phyloP scores from a whole-genome alignment of 1,284 basidiomycete genomes.

The Trametes hirsuta region DNA sequence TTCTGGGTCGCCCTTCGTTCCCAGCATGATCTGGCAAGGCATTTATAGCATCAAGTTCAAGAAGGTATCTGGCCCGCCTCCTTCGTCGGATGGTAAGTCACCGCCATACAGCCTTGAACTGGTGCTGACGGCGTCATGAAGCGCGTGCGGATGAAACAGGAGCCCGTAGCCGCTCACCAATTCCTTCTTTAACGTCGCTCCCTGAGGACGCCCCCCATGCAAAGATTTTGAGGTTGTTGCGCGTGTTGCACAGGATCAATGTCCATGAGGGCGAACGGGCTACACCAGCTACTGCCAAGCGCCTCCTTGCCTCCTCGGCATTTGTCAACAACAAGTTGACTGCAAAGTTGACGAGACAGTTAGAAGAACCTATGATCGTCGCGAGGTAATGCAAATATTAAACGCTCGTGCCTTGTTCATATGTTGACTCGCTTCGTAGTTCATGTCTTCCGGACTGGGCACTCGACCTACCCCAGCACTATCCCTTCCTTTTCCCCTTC shows the following conservation, averaged over 20 bases:
- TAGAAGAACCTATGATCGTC: conserved; percentile 99
- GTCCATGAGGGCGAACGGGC: conserved; percentile 64
- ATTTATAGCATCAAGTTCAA: conserved; percentile 92
- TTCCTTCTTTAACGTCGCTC: conserved; percentile 74
- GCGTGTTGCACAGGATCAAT: conserved; percentile 85
- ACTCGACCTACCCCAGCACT: conserved; percentile 89
- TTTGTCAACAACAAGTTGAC: conserved; percentile 99
- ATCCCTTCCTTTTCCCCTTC: conserved; percentile 98
- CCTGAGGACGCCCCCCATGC: conserved; percentile 84
- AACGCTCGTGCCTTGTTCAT: background rate
- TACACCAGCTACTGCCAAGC: conserved; percentile 47
- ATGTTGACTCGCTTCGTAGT: conserved; percentile 42
- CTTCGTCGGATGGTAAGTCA: conserved; percentile 59
- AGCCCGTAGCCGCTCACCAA: conserved; percentile 59
- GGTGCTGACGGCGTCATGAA: conserved; percentile 17
- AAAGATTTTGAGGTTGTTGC: conserved; percentile 89
- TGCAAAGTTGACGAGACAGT: conserved; percentile 95
- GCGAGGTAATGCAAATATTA: conserved; percentile 68
- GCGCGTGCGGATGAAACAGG: conserved; percentile 39
- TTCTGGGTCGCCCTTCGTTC: conserved; percentile 54
- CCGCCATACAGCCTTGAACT: background rate
- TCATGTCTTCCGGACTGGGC: conserved; percentile 98
- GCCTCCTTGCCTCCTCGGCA: conserved; percentile 70
- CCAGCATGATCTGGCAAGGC: conserved; percentile 85
- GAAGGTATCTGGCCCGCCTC: conserved; percentile 86